A percentile compares a stretch with the other conserved stretches of the same genome.
These are phyloP conservation scores for Metschnikowia baotianmanensis DNA, from an alignment of 805 yeast genomes.

Conservation along the genomic window DNA sequence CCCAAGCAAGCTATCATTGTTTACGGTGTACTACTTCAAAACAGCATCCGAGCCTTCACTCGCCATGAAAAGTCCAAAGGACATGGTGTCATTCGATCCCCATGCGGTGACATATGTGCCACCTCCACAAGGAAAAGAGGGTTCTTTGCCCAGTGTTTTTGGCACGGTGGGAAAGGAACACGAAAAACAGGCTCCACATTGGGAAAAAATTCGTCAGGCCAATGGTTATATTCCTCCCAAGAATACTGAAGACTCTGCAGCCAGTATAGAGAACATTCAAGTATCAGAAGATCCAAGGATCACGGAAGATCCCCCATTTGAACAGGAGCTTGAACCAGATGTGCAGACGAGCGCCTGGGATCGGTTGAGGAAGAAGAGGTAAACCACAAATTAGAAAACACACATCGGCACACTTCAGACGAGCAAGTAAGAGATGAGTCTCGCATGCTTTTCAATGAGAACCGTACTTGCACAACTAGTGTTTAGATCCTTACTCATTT, in stretches of 20 bases:
- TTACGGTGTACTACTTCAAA: slow-evolving; percentile 50
- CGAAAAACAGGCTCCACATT: slow-evolving; percentile 24
- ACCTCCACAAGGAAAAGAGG: slow-evolving; percentile 7
- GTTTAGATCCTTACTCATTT: no score
- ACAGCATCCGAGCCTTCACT: slow-evolving; percentile 51
- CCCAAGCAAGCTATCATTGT: slow-evolving; percentile 34
- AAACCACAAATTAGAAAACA: not conserved
- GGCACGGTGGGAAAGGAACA: slow-evolving; percentile 15
- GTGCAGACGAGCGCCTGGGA: slow-evolving; percentile 19
- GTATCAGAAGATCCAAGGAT: slow-evolving; percentile 6
- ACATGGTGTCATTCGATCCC: slow-evolving; percentile 24
- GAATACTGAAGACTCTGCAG: not conserved
- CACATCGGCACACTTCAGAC: no score
- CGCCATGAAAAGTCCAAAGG: slow-evolving; percentile 56
- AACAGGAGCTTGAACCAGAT: not conserved
- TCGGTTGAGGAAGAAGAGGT: slow-evolving; percentile 9
- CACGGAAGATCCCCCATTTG: not conserved
- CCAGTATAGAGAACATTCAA: not conserved
- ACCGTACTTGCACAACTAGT: not conserved
- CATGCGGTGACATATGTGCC: slow-evolving; percentile 33
- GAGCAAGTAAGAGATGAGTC: no score
- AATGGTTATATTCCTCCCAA: slow-evolving; percentile 23
- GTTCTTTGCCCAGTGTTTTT: slow-evolving; percentile 4
- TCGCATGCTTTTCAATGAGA: no score
- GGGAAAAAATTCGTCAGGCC: slow-evolving; percentile 36